These are phyloP conservation scores for Starmerella powellii DNA, from an alignment of 805 yeast genomes.

Conservation along the genomic window DNA sequence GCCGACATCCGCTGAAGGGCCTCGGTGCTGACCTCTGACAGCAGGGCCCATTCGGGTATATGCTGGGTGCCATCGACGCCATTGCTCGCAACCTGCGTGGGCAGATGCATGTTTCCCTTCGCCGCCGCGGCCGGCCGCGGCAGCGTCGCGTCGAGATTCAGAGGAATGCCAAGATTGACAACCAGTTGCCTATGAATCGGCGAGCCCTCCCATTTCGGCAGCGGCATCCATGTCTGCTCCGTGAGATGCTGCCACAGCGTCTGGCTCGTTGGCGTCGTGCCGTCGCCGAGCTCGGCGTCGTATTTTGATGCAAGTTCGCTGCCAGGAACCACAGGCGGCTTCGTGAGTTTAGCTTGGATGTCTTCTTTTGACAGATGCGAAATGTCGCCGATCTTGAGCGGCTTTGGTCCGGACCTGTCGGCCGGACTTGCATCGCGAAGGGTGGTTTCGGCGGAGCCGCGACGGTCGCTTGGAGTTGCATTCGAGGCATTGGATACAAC, in stretches of 20 bases:
- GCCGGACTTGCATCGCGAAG: no score
- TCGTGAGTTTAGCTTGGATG: conserved; percentile 3
- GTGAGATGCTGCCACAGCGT: conserved; percentile 39
- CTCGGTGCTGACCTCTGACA: conserved; percentile 29
- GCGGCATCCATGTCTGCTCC: conserved; percentile 38
- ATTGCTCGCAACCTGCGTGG: conserved; percentile 2
- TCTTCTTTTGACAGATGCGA: neutral
- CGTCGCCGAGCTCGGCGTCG: conserved; percentile 4
- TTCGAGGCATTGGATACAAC: no score
- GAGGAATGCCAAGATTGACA: conserved; percentile 58
- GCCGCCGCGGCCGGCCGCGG: conserved; percentile 23
- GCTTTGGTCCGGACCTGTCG: neutral
- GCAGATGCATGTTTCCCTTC: conserved; percentile 15
- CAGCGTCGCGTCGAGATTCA: conserved; percentile 49
- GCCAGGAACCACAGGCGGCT: conserved; percentile 3
- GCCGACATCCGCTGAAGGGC: conserved; percentile 30
- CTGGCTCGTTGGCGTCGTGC: conserved; percentile 19
- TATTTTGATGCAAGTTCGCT: neutral
- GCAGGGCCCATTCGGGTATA: conserved; percentile 26
- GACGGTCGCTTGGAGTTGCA: no score
- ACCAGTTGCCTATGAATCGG: conserved; percentile 52
- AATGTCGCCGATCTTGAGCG: neutral
- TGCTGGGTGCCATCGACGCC: conserved; percentile 16
- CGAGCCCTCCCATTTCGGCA: conserved; percentile 60
- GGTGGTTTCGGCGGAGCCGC: no score